A percentile compares a stretch with the other conserved stretches of the same genome.
Evolutionary conservation across 2,329 filamentous ascomycete species (phyloP).

Genomic region (Nemania serpens): DNA sequence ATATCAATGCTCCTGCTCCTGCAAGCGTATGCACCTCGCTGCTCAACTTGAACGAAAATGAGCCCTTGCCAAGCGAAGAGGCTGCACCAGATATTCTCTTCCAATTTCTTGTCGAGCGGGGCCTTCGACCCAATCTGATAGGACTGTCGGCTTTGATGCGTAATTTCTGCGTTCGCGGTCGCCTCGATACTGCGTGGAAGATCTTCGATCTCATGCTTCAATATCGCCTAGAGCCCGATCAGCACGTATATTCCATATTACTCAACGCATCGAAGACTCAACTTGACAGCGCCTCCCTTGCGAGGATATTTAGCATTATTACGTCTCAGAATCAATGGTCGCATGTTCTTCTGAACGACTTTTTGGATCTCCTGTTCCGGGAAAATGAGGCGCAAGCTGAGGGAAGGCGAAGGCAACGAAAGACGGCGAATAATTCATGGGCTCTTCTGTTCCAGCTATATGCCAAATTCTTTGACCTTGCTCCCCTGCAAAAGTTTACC

Average conservation of each 20-base stretch:
- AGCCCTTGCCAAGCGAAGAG: slow-evolving; percentile 45
- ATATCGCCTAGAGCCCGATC: slow-evolving; percentile 65
- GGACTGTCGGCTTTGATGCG: slow-evolving; percentile 71
- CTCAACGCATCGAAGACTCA: slow-evolving; percentile 70
- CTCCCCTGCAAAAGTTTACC: slow-evolving; percentile 48
- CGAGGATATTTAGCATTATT: slow-evolving; percentile 59
- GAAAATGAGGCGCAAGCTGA: slow-evolving; percentile 46
- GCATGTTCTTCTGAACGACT: slow-evolving; percentile 54
- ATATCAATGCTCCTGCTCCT: slow-evolving; percentile 53
- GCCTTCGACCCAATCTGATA: slow-evolving; percentile 65
- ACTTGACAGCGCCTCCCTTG: slow-evolving; percentile 58
- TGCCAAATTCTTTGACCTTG: slow-evolving; percentile 52
- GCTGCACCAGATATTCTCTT: slow-evolving; percentile 60
- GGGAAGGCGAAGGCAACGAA: slow-evolving; percentile 38
- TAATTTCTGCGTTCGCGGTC: slow-evolving; percentile 69
- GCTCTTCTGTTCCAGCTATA: slow-evolving; percentile 55
- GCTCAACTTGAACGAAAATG: slow-evolving; percentile 49
- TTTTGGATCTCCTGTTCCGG: slow-evolving; percentile 57
- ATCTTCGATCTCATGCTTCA: slow-evolving; percentile 67
- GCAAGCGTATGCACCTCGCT: slow-evolving; percentile 64
- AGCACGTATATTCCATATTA: slow-evolving; percentile 69
- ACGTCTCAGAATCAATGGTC: slow-evolving; percentile 53
- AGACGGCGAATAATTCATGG: slow-evolving; percentile 48
- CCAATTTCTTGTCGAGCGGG: slow-evolving; percentile 60
- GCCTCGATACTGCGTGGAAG: slow-evolving; percentile 65